These are phyloP conservation scores for Agapanthus africanus DNA, from an alignment of 106 monocot genomes.

Conservation along the genomic window DNA sequence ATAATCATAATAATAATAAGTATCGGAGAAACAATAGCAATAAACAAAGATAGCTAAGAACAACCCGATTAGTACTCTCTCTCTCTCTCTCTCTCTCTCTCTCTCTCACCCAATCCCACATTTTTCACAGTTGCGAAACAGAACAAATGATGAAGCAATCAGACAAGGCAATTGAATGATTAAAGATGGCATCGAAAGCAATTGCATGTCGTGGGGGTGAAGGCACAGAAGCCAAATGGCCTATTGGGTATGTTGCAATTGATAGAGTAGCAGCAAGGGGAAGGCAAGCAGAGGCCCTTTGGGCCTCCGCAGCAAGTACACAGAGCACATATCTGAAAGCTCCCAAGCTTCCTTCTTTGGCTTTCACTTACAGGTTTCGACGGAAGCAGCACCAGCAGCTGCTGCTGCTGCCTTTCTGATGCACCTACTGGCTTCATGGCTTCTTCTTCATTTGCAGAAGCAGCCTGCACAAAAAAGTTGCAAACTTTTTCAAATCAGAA, in stretches of 20 bases:
- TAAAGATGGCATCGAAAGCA: constrained; percentile 66
- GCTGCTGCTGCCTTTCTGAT: not conserved
- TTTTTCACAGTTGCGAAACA: too few relatives aligned
- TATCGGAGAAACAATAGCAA: too few relatives aligned
- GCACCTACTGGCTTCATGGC: not conserved
- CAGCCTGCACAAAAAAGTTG: not conserved
- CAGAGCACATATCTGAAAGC: constrained; percentile 80
- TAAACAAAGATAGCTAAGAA: too few relatives aligned
- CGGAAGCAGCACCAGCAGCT: too few relatives aligned
- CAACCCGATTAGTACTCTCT: too few relatives aligned
- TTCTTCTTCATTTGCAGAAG: too few relatives aligned
- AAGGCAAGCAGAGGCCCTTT: constrained; percentile 71
- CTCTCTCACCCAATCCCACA: too few relatives aligned
- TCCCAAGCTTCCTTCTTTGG: constrained; percentile 24
- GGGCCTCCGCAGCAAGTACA: constrained; percentile 97
- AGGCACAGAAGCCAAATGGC: constrained; percentile 93
- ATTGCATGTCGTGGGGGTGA: constrained; percentile 83
- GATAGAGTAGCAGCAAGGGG: constrained; percentile 93
- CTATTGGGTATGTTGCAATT: constrained; percentile 97
- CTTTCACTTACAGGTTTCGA: not conserved
- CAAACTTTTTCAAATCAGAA: not conserved
- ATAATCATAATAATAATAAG: too few relatives aligned
- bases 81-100: too few relatives aligned
- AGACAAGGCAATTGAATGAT: too few relatives aligned
- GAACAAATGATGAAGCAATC: too few relatives aligned